A percentile compares a stretch with the other conserved stretches of the same genome.
phyloP scores from a whole-genome alignment of 805 yeast genomes.

The Priceomyces carsonii region DNA sequence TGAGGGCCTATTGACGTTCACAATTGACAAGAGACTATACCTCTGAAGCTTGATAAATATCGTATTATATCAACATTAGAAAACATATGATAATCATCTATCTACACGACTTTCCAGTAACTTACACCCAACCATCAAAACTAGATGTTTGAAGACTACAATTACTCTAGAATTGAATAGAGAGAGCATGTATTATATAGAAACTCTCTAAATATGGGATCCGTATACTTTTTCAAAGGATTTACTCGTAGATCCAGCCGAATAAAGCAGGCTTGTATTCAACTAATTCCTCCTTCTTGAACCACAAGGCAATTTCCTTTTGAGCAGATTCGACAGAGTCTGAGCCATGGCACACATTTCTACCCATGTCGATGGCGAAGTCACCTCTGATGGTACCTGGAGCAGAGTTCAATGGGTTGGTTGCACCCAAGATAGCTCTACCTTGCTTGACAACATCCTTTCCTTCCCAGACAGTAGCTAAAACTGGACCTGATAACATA shows the following conservation, averaged over 20 bases:
- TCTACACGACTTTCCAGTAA: no score
- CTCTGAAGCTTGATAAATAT: no score
- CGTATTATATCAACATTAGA: no score
- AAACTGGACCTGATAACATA: slow-evolving; percentile 98
- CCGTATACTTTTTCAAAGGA: slow-evolving; percentile 5
- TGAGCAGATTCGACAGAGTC: slow-evolving; percentile 98
- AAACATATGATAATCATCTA: no score
- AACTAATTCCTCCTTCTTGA: slow-evolving; percentile 94
- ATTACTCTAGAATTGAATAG: no score
- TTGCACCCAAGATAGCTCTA: slow-evolving; percentile 96
- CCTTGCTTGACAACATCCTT: slow-evolving; percentile 99
- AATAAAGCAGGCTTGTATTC: slow-evolving; percentile 84
- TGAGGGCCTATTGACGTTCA: no score
- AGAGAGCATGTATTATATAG: no score
- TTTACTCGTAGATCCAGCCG: slow-evolving; percentile 94
- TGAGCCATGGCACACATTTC: slow-evolving; percentile 99
- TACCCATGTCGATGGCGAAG: slow-evolving; percentile 97
- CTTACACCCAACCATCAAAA: no score
- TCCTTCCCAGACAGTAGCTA: slow-evolving; percentile 99
- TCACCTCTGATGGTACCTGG: slow-evolving; percentile 99
- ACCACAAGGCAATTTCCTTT: slow-evolving; percentile 96
- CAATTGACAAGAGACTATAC: no score
- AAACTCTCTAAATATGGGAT: no score
- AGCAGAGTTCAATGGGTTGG: slow-evolving; percentile 95
- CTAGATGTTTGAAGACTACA: no score